Evolutionary conservation across 1,284 basidiomycete species (phyloP).

Genomic region (Polyporus tsugae): DNA sequence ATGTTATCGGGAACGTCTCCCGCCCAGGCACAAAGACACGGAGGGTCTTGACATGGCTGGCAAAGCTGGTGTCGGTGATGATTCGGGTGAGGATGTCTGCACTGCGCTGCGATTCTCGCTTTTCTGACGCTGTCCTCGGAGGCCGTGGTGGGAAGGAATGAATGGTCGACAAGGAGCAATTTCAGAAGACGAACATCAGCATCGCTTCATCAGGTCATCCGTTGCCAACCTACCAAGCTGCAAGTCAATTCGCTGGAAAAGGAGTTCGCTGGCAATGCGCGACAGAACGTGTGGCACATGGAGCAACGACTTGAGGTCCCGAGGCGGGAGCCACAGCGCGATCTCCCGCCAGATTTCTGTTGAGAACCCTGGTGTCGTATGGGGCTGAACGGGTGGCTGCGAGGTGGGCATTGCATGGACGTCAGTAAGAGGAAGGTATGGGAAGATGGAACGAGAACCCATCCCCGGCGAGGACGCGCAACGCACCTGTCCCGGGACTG

Average conservation of each 20-base stretch:
- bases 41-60: conserved; percentile 62
- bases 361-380: conserved; percentile 56
- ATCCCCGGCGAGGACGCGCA: not conserved
- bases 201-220: conserved; percentile 12
- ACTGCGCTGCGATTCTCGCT: conserved; percentile 66
- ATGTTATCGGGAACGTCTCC: conserved; percentile 62
- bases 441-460: conserved; percentile 10
- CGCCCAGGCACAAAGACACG: conserved; percentile 62
- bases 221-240: conserved; percentile 52
- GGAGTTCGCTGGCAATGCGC: conserved; percentile 69
- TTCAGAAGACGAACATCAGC: conserved; percentile 16
- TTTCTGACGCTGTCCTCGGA: conserved; percentile 45
- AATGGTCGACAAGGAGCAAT: conserved; percentile 2
- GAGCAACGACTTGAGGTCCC: conserved; percentile 71
- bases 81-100: conserved; percentile 76
- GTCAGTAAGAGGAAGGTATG: conserved; percentile 14
- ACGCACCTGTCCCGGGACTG: conserved; percentile 41
- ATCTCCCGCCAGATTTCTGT: conserved; percentile 78
- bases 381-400: conserved; percentile 31
- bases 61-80: conserved; percentile 66
- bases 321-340: conserved; percentile 64
- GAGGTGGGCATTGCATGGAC: conserved; percentile 25
- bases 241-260: conserved; percentile 70
- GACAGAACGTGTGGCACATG: conserved; percentile 72
- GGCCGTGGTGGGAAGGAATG: conserved; percentile 5